Conservation (phyloP, 768 basidiomycete genomes). For the Tricholoma furcatifolium region DNA sequence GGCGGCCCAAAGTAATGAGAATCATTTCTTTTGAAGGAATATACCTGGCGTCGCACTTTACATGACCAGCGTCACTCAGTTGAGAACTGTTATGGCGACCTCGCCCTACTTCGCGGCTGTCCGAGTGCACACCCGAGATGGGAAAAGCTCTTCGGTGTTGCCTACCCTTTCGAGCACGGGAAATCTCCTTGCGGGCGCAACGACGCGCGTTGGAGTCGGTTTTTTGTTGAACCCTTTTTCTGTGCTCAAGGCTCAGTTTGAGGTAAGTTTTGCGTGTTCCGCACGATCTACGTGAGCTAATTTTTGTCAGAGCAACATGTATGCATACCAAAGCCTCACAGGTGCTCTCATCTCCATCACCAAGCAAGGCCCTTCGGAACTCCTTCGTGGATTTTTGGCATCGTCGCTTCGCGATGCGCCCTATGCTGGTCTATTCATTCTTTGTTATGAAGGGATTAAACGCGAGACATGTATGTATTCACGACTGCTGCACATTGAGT, state of each 20-base stretch:
- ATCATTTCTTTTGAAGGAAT: slow-evolving; percentile 50
- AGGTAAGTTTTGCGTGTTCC: slow-evolving; percentile 47
- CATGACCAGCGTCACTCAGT: slow-evolving; percentile 81
- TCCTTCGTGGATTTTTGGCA: slow-evolving; percentile 83
- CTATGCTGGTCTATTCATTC: slow-evolving; percentile 87
- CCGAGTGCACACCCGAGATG: slow-evolving; percentile 21
- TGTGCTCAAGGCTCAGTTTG: slow-evolving; percentile 88
- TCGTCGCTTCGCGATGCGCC: slow-evolving; percentile 94
- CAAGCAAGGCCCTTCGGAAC: slow-evolving; percentile 74
- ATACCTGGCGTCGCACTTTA: slow-evolving; percentile 93
- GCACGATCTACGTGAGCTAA: slow-evolving; percentile 4
- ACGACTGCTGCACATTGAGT: slow-evolving; percentile 4
- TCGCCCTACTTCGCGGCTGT: slow-evolving; percentile 64
- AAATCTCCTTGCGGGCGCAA: slow-evolving; percentile 84
- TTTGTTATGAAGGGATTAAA: slow-evolving; percentile 88
- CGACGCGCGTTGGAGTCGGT: slow-evolving; percentile 77
- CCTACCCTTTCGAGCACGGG: slow-evolving; percentile 74
- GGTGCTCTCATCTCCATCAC: slow-evolving; percentile 58
- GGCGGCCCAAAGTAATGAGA: not conserved
- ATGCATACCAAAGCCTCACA: slow-evolving; percentile 62
- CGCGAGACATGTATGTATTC: slow-evolving; percentile 55
- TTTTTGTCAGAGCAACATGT: slow-evolving; percentile 65
- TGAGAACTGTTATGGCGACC: slow-evolving; percentile 73
- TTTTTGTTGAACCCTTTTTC: slow-evolving; percentile 88
- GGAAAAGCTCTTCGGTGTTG: slow-evolving; percentile 48